phyloP scores from a whole-genome alignment of 208 protist genomes.

The Leishmania arabica region DNA sequence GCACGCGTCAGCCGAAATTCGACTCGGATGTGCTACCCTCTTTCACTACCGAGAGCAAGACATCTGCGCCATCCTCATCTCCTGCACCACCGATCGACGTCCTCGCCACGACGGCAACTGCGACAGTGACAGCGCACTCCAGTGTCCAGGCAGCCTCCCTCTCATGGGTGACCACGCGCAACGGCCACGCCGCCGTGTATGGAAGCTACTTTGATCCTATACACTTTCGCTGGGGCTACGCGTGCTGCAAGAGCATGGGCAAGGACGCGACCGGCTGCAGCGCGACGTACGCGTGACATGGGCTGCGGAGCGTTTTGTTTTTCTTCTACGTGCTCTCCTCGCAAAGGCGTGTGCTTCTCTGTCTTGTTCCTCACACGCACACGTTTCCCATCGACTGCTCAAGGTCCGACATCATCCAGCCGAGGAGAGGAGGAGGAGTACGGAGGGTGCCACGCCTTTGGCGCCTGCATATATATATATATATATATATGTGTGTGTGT shows the following conservation, averaged over 20 bases:
- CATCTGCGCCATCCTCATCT: neutral
- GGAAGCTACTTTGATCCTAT: slow-evolving; percentile 78
- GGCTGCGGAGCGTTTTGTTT: neutral
- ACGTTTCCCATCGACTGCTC: neutral
- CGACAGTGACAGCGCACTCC: neutral
- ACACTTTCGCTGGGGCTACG: slow-evolving; percentile 74
- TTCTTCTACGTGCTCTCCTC: neutral
- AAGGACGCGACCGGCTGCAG: slow-evolving; percentile 54
- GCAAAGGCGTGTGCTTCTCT: neutral
- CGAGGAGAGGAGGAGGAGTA: neutral
- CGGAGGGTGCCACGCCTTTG: neutral
- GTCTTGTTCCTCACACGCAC: neutral
- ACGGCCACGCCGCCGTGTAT: slow-evolving; percentile 62
- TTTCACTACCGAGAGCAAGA: neutral
- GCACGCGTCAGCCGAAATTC: slow-evolving; percentile 14
- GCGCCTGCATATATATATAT: neutral
- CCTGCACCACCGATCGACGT: neutral
- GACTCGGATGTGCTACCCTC: neutral
- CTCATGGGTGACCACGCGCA: slow-evolving; percentile 32
- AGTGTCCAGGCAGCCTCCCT: slow-evolving; percentile 14
- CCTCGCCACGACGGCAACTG: neutral
- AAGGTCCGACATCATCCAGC: neutral
- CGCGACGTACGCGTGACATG: neutral
- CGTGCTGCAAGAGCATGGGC: slow-evolving; percentile 61
- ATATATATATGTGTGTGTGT: neutral